A percentile compares a stretch with the other conserved stretches of the same genome.
These are phyloP conservation scores for Halteria grandinella DNA, from an alignment of 73 alveolate genomes.

Conservation along the genomic window DNA sequence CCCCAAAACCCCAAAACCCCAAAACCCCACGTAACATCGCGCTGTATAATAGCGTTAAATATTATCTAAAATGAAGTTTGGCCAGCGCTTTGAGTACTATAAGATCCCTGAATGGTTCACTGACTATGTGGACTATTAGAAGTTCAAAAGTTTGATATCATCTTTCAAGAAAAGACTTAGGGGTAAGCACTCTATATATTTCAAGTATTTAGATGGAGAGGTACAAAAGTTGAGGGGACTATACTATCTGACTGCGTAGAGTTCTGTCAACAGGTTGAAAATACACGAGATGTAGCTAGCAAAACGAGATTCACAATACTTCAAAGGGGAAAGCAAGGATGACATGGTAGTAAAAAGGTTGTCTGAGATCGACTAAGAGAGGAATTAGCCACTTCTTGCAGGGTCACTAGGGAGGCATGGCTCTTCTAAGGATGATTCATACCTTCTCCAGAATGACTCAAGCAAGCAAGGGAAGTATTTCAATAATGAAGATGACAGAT, in stretches of 20 bases:
- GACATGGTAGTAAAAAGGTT: background rate
- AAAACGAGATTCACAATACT: no score
- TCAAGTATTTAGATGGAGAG: conserved; percentile 33
- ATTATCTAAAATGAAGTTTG: conserved; percentile 71
- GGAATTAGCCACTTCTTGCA: background rate
- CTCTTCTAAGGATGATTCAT: conserved; percentile 13
- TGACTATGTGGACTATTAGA: conserved; percentile 67
- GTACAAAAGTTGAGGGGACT: conserved; percentile 9
- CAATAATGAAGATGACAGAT: background rate
- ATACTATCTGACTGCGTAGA: conserved; percentile 9
- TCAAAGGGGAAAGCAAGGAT: background rate
- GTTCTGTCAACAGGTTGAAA: background rate
- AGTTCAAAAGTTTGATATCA: conserved; percentile 29
- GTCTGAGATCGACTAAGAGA: background rate
- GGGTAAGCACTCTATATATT: no score
- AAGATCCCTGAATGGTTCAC: conserved; percentile 80
- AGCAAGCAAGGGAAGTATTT: background rate
- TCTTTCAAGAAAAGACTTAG: background rate
- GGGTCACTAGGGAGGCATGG: no score
- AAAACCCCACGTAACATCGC: no score
- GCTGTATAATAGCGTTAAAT: no score
- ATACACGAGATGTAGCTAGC: background rate
- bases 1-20: conserved; percentile 5
- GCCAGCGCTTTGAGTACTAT: conserved; percentile 68
- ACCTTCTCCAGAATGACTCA: background rate